Evolutionary conservation across 2,329 filamentous ascomycete genomes (phyloP).

Genomic region (Erysiphe pulchra): DNA sequence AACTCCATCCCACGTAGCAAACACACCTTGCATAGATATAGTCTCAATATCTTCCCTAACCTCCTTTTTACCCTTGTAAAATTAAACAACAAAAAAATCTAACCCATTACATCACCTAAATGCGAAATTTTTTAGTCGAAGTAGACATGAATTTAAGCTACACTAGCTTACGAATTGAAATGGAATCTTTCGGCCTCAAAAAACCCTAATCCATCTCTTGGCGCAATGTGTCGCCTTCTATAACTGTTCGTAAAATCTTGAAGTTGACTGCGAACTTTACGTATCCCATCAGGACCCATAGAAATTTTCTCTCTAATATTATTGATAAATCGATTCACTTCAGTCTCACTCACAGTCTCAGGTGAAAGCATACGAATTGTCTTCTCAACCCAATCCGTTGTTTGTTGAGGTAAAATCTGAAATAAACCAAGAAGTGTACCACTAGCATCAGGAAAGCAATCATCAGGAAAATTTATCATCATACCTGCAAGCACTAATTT

Average conservation of each 20-base stretch:
- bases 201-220: slow-evolving; percentile 67
- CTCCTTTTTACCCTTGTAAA: no score
- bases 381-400: slow-evolving; percentile 55
- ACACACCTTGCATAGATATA: no score
- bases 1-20: no score
- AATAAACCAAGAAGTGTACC: slow-evolving; percentile 80
- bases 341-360: slow-evolving; percentile 54
- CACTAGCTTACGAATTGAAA: slow-evolving; percentile 24
- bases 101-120: no score
- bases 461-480: slow-evolving; percentile 96
- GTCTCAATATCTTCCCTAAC: no score
- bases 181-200: slow-evolving; percentile 72
- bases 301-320: slow-evolving; percentile 60
- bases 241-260: slow-evolving; percentile 97
- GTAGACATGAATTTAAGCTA: no score
- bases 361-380: slow-evolving; percentile 65
- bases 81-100: no score
- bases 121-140: no score
- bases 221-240: slow-evolving; percentile 80
- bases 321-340: slow-evolving; percentile 55
- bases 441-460: slow-evolving; percentile 86
- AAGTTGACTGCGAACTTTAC: slow-evolving; percentile 60
- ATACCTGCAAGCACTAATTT: slow-evolving; percentile 86
- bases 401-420: slow-evolving; percentile 57
- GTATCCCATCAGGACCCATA: slow-evolving; percentile 31